Conservation (phyloP, 2,329 filamentous ascomycete genomes). For the Beauveria scarabaeidicola region DNA sequence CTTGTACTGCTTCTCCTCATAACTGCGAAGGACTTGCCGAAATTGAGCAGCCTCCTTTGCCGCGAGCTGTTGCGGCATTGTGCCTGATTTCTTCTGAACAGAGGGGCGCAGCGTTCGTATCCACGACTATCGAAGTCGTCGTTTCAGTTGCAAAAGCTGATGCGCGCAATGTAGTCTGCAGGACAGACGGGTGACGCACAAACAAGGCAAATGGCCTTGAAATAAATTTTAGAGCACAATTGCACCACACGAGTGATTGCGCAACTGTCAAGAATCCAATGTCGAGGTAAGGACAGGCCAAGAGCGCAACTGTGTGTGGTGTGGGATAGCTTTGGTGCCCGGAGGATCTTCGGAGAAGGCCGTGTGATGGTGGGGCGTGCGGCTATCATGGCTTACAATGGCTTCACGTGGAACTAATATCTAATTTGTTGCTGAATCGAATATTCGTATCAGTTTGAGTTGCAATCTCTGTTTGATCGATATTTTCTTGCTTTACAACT, state of each 20-base stretch:
- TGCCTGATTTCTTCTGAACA: background rate
- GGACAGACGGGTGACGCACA: background rate
- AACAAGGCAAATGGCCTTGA: background rate
- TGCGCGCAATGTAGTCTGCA: background rate
- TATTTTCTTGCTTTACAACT: background rate
- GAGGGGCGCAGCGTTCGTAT: constrained; percentile 5
- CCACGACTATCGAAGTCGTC: background rate
- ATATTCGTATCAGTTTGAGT: too few species aligned
- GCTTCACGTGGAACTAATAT: background rate
- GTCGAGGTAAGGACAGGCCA: constrained; percentile 9
- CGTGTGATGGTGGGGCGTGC: background rate
- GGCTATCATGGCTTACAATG: background rate
- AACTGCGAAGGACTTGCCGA: constrained; percentile 86
- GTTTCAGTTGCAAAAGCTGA: background rate
- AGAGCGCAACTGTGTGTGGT: background rate
- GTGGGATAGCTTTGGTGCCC: constrained; percentile 6
- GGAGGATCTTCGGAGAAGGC: constrained; percentile 11
- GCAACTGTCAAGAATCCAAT: constrained; percentile 3
- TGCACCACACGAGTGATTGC: background rate
- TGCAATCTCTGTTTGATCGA: too few species aligned
- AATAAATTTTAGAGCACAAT: background rate
- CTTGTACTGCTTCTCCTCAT: constrained; percentile 98
- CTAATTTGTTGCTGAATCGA: too few species aligned
- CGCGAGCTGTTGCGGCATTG: constrained; percentile 61
- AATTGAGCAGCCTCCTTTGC: constrained; percentile 94